Evolutionary conservation across 2,329 filamentous ascomycete species (phyloP), one percentile per base, ranked within the genome.

Genomic region (Ceratocystiopsis minuta): DNA sequence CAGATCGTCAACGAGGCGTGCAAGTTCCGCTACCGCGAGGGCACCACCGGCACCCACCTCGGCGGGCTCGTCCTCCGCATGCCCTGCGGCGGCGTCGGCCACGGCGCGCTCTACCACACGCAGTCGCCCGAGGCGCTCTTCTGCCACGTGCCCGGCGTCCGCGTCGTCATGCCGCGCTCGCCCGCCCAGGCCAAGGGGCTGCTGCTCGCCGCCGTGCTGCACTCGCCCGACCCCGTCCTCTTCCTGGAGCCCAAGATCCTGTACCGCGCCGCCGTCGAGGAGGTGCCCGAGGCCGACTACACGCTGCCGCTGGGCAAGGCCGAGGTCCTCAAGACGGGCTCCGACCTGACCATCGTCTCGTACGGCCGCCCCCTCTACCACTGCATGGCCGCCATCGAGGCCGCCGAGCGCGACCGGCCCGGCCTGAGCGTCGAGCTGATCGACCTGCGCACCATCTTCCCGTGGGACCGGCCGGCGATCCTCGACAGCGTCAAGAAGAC

Each of bases 181-280:
- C 87, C 87, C 0, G 59, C 79, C 3, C 87, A 95, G 59, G 87
- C 87, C 6, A 95, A 95, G 59, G 87, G 87, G 2, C 66, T 95
- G 3, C 64, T 94, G 40, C 66, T 93, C 3, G 70, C 80, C 3
- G 72, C 80, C 1, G 85, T 33, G 32, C 32, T 93, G 41, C 75
- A 73, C 64, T 62, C 75, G 69, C 83, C 85, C 47, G 87, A 95
- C 57, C 87, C 87, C 0, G 84, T 88, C 47, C 66, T 95, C 41
- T 93, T 95, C 60, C 78, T 95, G 78, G 87, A 95, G 57, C 87
- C 87, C 37, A 95, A 95, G 63, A 82, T 90, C 38, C 65, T 95
- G 13, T 95, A 95, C 58, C 78, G 87, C 16, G 86, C 87, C 0
- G 83, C 87, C 0, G 83, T 93, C 24, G 87, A 95, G 59, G 82